Conservation (phyloP, 208 protist genomes). For the Wallacemonas collosoma region DNA sequence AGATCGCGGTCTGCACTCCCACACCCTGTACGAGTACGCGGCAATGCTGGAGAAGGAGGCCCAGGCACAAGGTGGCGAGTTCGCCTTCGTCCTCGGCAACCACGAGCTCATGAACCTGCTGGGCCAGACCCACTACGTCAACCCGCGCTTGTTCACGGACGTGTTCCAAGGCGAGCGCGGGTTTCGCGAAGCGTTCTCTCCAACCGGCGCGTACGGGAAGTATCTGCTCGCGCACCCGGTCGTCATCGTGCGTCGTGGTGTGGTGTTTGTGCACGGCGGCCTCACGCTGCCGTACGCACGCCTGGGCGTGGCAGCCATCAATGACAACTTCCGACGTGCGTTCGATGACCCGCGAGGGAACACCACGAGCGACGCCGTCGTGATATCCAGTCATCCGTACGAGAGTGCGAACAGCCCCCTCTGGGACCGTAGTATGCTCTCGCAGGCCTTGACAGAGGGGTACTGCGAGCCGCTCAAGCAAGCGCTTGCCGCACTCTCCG, state of each 20-base stretch:
- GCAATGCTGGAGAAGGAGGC: constrained; percentile 36
- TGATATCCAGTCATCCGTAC: neutral
- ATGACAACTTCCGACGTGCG: constrained; percentile 19
- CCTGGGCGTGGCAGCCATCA: constrained; percentile 33
- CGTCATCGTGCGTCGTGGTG: constrained; percentile 25
- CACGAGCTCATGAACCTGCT: constrained; percentile 57
- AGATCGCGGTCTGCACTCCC: constrained; percentile 43
- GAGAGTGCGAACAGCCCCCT: constrained; percentile 34
- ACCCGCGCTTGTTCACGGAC: constrained; percentile 19
- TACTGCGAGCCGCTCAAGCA: constrained; percentile 43
- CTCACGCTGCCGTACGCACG: constrained; percentile 32
- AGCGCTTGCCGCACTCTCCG: constrained; percentile 36
- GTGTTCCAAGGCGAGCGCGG: constrained; percentile 26
- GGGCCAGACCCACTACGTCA: constrained; percentile 17
- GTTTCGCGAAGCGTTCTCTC: constrained; percentile 29
- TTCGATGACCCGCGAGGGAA: constrained; percentile 3
- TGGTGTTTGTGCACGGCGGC: constrained; percentile 71
- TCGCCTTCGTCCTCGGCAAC: constrained; percentile 67
- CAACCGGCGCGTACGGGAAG: constrained; percentile 40
- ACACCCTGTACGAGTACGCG: constrained; percentile 53
- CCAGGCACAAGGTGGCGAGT: constrained; percentile 39
- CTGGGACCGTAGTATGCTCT: constrained; percentile 34
- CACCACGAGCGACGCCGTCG: neutral
- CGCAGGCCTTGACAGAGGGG: constrained; percentile 16
- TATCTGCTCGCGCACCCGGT: constrained; percentile 44